Conservation (phyloP, 108 stramenopile genomes). For the Licmophora abbreviata region DNA sequence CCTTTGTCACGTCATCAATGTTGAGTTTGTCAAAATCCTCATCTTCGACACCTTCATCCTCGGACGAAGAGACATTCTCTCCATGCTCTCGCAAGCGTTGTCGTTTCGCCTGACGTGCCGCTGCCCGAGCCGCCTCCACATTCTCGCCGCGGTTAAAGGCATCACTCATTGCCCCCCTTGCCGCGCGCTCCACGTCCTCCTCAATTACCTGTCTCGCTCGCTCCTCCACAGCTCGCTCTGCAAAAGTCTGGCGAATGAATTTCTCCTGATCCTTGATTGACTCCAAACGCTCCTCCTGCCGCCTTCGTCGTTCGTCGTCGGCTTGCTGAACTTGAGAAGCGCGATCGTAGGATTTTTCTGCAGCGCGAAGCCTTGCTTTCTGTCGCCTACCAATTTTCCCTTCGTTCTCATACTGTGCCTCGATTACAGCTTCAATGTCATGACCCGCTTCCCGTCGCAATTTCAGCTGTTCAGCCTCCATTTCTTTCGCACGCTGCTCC, state of each 20-base stretch:
- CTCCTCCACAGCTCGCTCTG: constrained; percentile 32
- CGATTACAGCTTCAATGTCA: constrained; percentile 27
- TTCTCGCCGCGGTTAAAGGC: constrained; percentile 47
- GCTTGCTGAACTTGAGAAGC: constrained; percentile 21
- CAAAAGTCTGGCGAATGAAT: constrained; percentile 22
- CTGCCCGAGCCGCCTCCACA: constrained; percentile 30
- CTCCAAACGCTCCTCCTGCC: constrained; percentile 34
- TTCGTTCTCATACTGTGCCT: constrained; percentile 26
- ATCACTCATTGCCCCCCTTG: constrained; percentile 50
- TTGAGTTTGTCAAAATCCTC: background rate
- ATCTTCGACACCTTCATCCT: background rate
- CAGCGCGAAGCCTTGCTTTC: constrained; percentile 40
- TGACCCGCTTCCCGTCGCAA: constrained; percentile 27
- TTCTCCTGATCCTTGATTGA: constrained; percentile 18
- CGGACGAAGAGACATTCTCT: constrained; percentile 6
- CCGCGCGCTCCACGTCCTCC: constrained; percentile 41
- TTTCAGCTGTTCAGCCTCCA: constrained; percentile 23
- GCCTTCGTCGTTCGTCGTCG: constrained; percentile 25
- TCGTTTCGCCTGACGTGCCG: constrained; percentile 30
- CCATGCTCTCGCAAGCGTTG: constrained; percentile 30
- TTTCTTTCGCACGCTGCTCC: constrained; percentile 32
- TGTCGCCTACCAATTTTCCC: constrained; percentile 45
- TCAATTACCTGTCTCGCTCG: constrained; percentile 34
- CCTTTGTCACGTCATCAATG: background rate
- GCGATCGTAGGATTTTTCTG: constrained; percentile 46